Percentiles rank a stretch among this genome's conserved stretches.
phyloP scores from a whole-genome alignment of 768 basidiomycete genomes.

The Mycena chlorophos region DNA sequence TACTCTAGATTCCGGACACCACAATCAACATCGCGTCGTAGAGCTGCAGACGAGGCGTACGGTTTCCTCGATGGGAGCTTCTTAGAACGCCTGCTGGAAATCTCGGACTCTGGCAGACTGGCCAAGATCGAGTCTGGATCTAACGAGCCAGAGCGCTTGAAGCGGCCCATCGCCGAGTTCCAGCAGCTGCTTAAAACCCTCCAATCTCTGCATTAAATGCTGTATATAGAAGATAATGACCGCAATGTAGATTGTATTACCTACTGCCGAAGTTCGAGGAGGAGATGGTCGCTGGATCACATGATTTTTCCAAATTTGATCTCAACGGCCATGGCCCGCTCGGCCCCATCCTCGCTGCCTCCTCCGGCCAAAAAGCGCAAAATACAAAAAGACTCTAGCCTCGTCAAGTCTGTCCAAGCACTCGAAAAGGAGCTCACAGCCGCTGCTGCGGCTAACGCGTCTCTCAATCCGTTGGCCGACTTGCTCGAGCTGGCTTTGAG shows the following conservation, averaged over 20 bases:
- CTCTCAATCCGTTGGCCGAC: constrained; percentile 78
- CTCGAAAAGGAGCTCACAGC: constrained; percentile 58
- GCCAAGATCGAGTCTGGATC: constrained; percentile 56
- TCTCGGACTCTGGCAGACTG: constrained; percentile 42
- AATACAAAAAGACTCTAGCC: constrained; percentile 32
- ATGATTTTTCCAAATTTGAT: too few species aligned
- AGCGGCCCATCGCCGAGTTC: constrained; percentile 44
- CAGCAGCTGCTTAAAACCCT: constrained; percentile 43
- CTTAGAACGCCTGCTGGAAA: constrained; percentile 64
- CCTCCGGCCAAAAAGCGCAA: constrained; percentile 55
- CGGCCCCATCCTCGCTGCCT: constrained; percentile 41
- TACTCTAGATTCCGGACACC: constrained; percentile 68
- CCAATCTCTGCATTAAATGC: constrained; percentile 41
- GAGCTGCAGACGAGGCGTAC: constrained; percentile 54
- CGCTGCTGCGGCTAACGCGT: constrained; percentile 53
- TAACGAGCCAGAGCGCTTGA: constrained; percentile 59
- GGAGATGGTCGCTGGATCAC: background rate
- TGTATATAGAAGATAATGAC: background rate
- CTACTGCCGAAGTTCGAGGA: background rate
- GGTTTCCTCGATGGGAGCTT: constrained; percentile 92
- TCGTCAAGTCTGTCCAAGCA: constrained; percentile 35
- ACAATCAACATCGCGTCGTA: constrained; percentile 52
- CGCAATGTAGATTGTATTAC: background rate
- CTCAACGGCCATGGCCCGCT: background rate
- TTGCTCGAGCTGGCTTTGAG: constrained; percentile 60